Conservation (phyloP, 2,329 filamentous ascomycete species). For the Aspergillus sp. region DNA sequence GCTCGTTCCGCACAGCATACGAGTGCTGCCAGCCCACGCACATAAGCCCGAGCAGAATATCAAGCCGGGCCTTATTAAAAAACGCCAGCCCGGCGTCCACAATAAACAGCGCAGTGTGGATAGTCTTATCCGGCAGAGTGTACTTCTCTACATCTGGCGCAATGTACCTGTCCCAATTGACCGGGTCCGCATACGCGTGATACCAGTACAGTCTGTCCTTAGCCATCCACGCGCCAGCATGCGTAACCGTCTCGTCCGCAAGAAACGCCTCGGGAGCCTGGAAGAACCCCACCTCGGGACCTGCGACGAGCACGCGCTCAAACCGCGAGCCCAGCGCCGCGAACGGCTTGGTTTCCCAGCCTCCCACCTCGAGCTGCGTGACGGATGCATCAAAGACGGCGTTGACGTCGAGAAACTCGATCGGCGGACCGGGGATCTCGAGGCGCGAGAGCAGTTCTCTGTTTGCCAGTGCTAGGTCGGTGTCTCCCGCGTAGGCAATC, state of each 20-base stretch:
- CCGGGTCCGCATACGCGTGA: not conserved
- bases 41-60: conserved; percentile 1
- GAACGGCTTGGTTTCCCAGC: conserved; percentile 10
- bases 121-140: too few species aligned
- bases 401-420: conserved; percentile 8
- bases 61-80: conserved; percentile 1
- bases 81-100: too few species aligned
- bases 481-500: conserved; percentile 7
- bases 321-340: conserved; percentile 7
- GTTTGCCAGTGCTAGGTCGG: not conserved
- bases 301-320: conserved; percentile 6
- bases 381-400: conserved; percentile 7
- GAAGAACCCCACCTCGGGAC: conserved; percentile 7
- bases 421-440: not conserved
- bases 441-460: not conserved
- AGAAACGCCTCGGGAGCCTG: conserved; percentile 8
- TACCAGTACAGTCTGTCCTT: conserved; percentile 8
- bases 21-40: conserved; percentile 12
- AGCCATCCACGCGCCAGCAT: conserved; percentile 2
- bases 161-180: too few species aligned
- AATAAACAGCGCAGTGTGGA: too few species aligned
- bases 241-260: not conserved
- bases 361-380: conserved; percentile 1
- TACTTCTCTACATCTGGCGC: too few species aligned
- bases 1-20: conserved; percentile 6